These are phyloP conservation scores for Fragaria vesca DNA, from an alignment of 306 rosid species.

Conservation along the genomic window DNA sequence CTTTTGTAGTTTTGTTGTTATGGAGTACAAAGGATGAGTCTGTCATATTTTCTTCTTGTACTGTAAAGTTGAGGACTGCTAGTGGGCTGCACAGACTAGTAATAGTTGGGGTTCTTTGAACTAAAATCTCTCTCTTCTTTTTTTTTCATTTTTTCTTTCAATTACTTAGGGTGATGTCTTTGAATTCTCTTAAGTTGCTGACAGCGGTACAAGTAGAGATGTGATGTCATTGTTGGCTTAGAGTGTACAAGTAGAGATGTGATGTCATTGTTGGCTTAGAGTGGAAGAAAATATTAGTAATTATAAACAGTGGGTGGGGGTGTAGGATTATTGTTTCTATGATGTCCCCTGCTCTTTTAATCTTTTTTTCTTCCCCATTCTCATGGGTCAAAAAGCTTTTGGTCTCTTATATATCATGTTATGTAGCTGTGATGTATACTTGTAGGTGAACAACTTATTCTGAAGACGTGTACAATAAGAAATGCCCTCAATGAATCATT, in stretches of 20 bases:
- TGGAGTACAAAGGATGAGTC: neutral
- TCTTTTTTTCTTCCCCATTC: constrained; percentile 4
- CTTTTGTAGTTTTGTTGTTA: neutral
- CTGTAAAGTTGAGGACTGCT: neutral
- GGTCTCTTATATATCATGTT: neutral
- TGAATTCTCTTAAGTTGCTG: neutral
- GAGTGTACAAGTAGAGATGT: too few species aligned
- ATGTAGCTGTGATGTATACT: neutral
- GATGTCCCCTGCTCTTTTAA: neutral
- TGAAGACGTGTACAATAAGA: neutral
- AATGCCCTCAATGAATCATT: neutral
- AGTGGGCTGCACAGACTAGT: neutral
- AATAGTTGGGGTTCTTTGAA: neutral
- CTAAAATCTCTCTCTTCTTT: too few species aligned
- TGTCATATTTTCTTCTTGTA: neutral
- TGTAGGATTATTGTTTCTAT: neutral
- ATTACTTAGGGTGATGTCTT: neutral
- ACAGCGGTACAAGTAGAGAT: neutral
- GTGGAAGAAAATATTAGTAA: neutral
- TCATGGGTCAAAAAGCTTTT: neutral
- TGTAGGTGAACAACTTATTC: neutral
- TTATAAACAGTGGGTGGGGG: neutral
- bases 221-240: neutral
- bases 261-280: neutral
- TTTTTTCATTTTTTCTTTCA: too few species aligned